Percentiles rank a stretch among this genome's conserved stretches.
phyloP scores from a whole-genome alignment of 176 grass and related monocot species.

The Phragmites australis region DNA sequence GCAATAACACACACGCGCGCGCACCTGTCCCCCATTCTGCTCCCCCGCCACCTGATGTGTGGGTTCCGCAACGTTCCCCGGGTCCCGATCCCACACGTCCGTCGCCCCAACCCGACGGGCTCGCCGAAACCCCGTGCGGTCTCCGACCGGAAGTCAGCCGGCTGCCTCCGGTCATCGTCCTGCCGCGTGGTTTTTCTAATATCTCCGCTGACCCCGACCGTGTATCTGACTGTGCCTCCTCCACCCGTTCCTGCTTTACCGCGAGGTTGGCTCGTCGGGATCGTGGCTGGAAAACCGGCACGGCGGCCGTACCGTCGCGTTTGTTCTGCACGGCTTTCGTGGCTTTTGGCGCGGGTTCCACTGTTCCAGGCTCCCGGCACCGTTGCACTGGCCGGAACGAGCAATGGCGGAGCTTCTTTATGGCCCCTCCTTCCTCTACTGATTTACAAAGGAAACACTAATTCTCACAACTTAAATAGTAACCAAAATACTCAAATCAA shows the following conservation, averaged over 20 bases:
- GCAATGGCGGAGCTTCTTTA: no score
- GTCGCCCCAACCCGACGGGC: no score
- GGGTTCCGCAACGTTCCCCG: no score
- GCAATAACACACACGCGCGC: no score
- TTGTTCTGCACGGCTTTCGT: background rate
- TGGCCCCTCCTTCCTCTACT: no score
- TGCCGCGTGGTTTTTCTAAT: background rate
- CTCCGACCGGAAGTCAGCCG: background rate
- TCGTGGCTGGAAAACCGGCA: slow-evolving; percentile 8
- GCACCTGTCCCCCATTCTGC: no score
- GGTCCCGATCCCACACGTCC: no score
- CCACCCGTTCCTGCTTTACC: background rate
- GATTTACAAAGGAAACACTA: no score
- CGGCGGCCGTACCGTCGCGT: background rate
- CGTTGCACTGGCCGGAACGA: no score
- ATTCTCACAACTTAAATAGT: no score
- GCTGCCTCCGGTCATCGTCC: slow-evolving; percentile 8
- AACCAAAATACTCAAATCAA: no score
- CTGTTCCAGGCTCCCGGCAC: background rate
- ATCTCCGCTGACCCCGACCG: background rate
- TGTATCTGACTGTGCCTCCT: background rate
- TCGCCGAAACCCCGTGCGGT: background rate
- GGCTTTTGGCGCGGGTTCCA: background rate
- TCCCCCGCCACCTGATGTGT: no score
- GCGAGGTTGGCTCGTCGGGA: background rate